Evolutionary conservation across 1,139 yeast species (phyloP).

Genomic region (Blastobotrys petasosporus): DNA sequence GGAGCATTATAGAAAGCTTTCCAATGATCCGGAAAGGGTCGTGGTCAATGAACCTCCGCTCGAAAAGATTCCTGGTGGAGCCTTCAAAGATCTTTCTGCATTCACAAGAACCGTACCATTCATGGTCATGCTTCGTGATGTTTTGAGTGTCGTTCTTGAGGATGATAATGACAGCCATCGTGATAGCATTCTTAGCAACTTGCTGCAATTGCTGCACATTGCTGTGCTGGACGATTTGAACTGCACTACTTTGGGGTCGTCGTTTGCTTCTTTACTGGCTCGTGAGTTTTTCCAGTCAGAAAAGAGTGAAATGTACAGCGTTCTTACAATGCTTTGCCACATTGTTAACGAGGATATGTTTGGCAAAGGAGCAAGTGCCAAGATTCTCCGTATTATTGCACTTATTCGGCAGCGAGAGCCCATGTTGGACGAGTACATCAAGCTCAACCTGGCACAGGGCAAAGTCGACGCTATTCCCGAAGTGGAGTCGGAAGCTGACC

Average conservation of each 20-base stretch:
- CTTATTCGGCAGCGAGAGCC: conserved; percentile 14
- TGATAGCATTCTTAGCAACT: conserved; percentile 53
- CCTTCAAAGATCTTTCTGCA: conserved; percentile 31
- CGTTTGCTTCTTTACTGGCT: conserved; percentile 9
- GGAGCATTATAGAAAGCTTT: conserved; percentile 24
- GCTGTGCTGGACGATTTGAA: conserved; percentile 38
- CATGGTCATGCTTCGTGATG: conserved; percentile 26
- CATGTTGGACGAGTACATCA: conserved; percentile 4
- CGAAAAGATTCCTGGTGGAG: conserved; percentile 28
- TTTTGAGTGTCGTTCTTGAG: conserved; percentile 19
- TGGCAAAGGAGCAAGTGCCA: conserved; percentile 9
- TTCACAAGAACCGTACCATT: conserved; percentile 35
- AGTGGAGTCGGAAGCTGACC: conserved; percentile 45
- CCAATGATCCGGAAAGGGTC: conserved; percentile 23
- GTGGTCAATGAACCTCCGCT: conserved; percentile 35
- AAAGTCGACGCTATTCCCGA: conserved; percentile 9
- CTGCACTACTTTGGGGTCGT: conserved; percentile 1
- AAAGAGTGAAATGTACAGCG: conserved; percentile 8
- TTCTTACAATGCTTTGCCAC: conserved; percentile 12
- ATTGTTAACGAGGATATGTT: conserved; percentile 11
- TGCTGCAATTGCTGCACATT: conserved; percentile 66
- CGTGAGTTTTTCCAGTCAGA: conserved; percentile 11
- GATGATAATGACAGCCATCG: conserved; percentile 35
- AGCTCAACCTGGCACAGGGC: conserved; percentile 1
- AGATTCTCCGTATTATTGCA: conserved; percentile 16